Evolutionary conservation across 495 filamentous ascomycete genomes (phyloP).

Genomic region (Xylaria scruposa): DNA sequence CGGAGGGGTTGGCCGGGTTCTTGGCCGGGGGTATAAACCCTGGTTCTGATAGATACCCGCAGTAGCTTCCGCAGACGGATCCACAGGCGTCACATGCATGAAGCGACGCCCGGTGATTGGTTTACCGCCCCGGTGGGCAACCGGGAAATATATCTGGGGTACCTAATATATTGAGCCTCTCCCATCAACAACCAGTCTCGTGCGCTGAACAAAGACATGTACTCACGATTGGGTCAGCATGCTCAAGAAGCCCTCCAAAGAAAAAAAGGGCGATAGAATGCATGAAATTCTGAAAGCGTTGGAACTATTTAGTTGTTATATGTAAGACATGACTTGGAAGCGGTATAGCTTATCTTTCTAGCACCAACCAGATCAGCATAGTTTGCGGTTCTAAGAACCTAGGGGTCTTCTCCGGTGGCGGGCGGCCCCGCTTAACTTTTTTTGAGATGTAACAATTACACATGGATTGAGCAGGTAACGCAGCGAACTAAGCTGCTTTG

Average conservation of each 20-base stretch:
- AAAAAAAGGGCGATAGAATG: neutral
- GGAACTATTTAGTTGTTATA: neutral
- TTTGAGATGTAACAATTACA: conserved; percentile 9
- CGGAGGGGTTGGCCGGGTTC: neutral
- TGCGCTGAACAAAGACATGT: neutral
- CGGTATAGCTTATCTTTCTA: neutral
- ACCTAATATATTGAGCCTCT: neutral
- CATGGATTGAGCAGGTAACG: neutral
- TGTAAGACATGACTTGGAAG: neutral
- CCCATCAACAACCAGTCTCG: neutral
- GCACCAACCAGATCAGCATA: neutral
- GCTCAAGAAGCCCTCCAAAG: neutral
- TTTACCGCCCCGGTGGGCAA: neutral
- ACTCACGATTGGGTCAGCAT: neutral
- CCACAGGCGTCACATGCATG: conserved; percentile 14
- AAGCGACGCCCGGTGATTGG: neutral
- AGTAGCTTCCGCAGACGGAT: neutral
- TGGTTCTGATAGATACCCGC: neutral
- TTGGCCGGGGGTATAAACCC: neutral
- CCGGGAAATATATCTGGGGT: conserved; percentile 3
- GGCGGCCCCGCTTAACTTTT: conserved; percentile 1
- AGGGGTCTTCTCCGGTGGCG: conserved; percentile 9
- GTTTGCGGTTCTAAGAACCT: neutral
- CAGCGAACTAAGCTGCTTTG: neutral
- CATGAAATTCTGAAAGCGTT: neutral